Percentiles rank a stretch among this genome's conserved stretches.
Evolutionary conservation across 2,329 filamentous ascomycete genomes (phyloP).

Genomic region (Neopestalotiopsis clavispora): DNA sequence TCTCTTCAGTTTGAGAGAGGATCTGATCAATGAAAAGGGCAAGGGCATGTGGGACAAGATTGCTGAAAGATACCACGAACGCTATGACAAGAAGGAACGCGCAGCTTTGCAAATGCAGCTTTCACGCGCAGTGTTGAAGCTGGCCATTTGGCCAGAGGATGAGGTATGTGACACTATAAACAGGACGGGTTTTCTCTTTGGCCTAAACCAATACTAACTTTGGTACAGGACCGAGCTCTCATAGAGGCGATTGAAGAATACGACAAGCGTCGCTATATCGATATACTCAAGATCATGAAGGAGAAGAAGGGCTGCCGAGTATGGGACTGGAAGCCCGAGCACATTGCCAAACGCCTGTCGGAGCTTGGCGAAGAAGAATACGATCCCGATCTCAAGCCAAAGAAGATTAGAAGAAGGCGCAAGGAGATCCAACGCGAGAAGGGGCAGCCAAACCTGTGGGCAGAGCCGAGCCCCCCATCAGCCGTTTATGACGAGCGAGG

Average conservation of each 20-base stretch:
- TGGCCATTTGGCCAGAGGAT: conserved; percentile 50
- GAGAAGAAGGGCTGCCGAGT: conserved; percentile 56
- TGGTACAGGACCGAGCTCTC: conserved; percentile 46
- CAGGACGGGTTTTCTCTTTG: background rate
- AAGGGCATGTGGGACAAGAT: conserved; percentile 65
- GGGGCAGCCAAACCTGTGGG: conserved; percentile 15
- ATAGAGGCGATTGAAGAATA: conserved; percentile 35
- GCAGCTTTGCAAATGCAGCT: conserved; percentile 63
- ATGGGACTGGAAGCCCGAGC: conserved; percentile 53
- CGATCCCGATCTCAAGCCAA: conserved; percentile 45
- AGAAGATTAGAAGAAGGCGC: conserved; percentile 25
- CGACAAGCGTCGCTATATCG: conserved; percentile 49
- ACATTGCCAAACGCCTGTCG: conserved; percentile 56
- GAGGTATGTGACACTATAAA: conserved; percentile 49
- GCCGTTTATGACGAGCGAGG: conserved; percentile 21
- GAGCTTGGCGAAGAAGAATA: conserved; percentile 51
- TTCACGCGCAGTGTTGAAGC: conserved; percentile 53
- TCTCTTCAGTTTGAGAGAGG: conserved; percentile 54
- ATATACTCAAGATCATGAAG: conserved; percentile 49
- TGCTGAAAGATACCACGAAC: conserved; percentile 47
- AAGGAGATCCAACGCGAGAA: conserved; percentile 9
- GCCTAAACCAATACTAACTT: conserved; percentile 22
- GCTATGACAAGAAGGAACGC: conserved; percentile 41
- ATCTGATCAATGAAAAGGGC: conserved; percentile 52
- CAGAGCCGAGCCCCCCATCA: background rate